phyloP scores from a whole-genome alignment of 2,329 filamentous ascomycete species.

The Curvularia sp. region DNA sequence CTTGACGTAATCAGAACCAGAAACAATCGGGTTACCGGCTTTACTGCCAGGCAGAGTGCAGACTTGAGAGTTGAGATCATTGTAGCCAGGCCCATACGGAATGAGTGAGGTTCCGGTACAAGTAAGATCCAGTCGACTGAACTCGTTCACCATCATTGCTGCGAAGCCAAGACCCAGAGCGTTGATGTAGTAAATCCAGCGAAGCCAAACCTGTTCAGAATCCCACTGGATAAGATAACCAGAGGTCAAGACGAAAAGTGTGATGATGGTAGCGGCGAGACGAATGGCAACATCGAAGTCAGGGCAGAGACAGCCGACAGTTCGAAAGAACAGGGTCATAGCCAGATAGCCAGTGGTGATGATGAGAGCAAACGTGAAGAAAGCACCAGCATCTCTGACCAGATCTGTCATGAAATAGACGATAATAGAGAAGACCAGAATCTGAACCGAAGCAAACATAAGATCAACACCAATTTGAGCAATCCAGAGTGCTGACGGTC shows the following conservation, averaged over 20 bases:
- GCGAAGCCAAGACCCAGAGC: conserved; percentile 79
- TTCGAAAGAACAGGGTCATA: conserved; percentile 57
- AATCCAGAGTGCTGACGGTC: conserved; percentile 82
- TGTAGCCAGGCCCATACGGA: conserved; percentile 73
- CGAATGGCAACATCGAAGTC: conserved; percentile 89
- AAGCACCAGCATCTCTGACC: conserved; percentile 54
- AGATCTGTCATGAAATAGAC: conserved; percentile 60
- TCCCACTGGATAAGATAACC: conserved; percentile 86
- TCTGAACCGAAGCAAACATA: conserved; percentile 73
- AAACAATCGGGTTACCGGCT: conserved; percentile 68
- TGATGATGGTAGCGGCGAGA: conserved; percentile 77
- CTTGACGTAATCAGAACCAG: conserved; percentile 72
- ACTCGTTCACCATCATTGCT: conserved; percentile 86
- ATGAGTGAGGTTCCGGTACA: conserved; percentile 74
- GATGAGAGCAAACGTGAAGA: conserved; percentile 58
- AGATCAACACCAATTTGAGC: conserved; percentile 82
- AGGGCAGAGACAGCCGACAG: conserved; percentile 70
- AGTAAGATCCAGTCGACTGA: conserved; percentile 70
- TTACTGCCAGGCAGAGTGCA: conserved; percentile 79
- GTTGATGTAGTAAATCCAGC: conserved; percentile 84
- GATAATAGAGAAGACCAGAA: conserved; percentile 59
- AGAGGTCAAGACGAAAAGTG: conserved; percentile 79
- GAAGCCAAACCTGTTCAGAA: conserved; percentile 76
- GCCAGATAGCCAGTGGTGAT: conserved; percentile 52
- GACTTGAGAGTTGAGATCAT: conserved; percentile 75